Percentiles rank a stretch among this genome's conserved stretches.
Conservation (phyloP, 1,284 basidiomycete species). For the Boletus sp. region DNA sequence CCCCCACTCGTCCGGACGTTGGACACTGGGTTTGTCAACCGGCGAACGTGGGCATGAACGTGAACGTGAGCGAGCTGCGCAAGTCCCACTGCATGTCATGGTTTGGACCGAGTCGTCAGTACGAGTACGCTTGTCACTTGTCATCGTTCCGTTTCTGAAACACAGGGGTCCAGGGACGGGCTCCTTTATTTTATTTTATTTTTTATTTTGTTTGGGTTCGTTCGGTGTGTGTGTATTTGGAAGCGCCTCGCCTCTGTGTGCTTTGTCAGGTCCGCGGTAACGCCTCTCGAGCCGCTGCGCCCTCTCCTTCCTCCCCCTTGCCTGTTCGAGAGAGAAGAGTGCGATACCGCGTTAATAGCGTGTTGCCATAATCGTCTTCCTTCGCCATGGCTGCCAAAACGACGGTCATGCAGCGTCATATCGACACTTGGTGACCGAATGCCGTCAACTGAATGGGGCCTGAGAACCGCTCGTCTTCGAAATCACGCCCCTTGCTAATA, state of each 20-base stretch:
- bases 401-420: not conserved
- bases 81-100: not conserved
- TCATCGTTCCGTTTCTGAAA: conserved; percentile 16
- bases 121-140: no score
- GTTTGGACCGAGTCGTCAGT: no score
- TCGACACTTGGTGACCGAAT: conserved; percentile 24
- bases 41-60: no score
- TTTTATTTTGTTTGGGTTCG: not conserved
- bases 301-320: not conserved
- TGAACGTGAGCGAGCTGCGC: not conserved
- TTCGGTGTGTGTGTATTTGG: not conserved
- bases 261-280: conserved; percentile 24
- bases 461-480: conserved; percentile 4
- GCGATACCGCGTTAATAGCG: conserved; percentile 32
- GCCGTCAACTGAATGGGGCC: conserved; percentile 27
- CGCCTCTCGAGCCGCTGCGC: conserved; percentile 14
- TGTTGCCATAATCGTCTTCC: conserved; percentile 28
- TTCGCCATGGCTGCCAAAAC: conserved; percentile 21
- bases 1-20: no score
- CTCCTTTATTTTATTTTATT: not conserved
- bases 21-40: no score
- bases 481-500: not conserved
- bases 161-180: conserved; percentile 16
- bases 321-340: conserved; percentile 14
- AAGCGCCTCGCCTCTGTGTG: not conserved